These are phyloP conservation scores for Emmonsiellopsis sp. DNA, from an alignment of 2,329 filamentous ascomycete species.

Conservation along the genomic window DNA sequence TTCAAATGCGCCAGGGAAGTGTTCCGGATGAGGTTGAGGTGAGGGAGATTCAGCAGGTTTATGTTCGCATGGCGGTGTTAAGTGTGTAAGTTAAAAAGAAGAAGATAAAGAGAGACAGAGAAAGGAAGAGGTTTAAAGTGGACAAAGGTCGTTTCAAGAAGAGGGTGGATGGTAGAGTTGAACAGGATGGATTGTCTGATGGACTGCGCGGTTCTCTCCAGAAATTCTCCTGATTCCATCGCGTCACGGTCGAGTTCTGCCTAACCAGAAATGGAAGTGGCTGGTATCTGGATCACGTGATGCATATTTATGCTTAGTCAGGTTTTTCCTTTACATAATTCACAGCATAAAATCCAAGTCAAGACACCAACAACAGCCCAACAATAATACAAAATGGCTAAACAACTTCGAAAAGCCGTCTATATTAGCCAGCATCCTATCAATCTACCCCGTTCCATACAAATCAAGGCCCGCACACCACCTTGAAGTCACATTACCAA, in stretches of 20 bases:
- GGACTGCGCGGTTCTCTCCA: neutral
- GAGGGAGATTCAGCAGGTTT: neutral
- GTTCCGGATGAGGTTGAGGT: neutral
- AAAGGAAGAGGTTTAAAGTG: neutral
- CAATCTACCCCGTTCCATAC: no score
- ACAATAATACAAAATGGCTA: no score
- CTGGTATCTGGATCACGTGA: neutral
- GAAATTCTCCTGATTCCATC: slow-evolving; percentile 1
- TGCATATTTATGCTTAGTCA: neutral
- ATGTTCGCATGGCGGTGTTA: neutral
- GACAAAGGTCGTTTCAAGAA: neutral
- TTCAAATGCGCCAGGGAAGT: neutral
- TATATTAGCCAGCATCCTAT: no score
- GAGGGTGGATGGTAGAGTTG: no score
- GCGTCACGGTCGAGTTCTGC: neutral
- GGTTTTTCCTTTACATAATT: no score
- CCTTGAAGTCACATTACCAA: slow-evolving; percentile 4
- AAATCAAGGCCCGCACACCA: neutral
- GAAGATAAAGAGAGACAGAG: neutral
- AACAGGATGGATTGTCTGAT: neutral
- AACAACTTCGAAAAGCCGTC: no score
- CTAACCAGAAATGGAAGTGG: neutral
- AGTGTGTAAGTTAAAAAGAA: neutral
- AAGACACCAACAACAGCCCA: no score
- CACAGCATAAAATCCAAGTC: no score